Conservation (phyloP, 2,329 filamentous ascomycete genomes). For the Scedosporium minutisporum region DNA sequence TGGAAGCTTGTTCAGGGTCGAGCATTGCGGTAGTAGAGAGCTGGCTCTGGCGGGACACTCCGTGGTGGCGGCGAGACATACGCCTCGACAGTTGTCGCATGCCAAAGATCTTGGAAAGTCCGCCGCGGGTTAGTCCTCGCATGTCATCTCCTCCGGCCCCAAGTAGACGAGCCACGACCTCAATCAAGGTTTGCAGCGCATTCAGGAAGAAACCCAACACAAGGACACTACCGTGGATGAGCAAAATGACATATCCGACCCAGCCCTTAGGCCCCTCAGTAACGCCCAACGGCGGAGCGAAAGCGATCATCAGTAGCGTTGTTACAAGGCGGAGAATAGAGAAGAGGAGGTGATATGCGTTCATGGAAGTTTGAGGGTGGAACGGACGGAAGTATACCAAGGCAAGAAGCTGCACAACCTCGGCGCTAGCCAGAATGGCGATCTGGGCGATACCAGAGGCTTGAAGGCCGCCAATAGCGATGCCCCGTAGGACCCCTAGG, state of each 20-base stretch:
- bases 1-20: constrained; percentile 54
- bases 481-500: constrained; percentile 74
- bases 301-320: constrained; percentile 68
- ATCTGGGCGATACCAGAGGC: constrained; percentile 88
- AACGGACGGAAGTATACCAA: constrained; percentile 86
- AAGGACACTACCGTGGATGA: constrained; percentile 76
- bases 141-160: constrained; percentile 72
- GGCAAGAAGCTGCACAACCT: constrained; percentile 81
- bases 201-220: constrained; percentile 92
- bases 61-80: constrained; percentile 47
- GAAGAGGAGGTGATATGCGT: constrained; percentile 85
- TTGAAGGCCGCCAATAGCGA: constrained; percentile 88
- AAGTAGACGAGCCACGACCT: constrained; percentile 72
- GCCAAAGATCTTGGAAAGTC: constrained; percentile 81
- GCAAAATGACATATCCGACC: constrained; percentile 86
- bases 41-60: constrained; percentile 66
- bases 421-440: constrained; percentile 84
- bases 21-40: constrained; percentile 77
- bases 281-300: constrained; percentile 74
- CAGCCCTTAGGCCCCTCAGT: constrained; percentile 76
- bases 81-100: constrained; percentile 80
- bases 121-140: constrained; percentile 64
- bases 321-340: constrained; percentile 66
- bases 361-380: constrained; percentile 89
- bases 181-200: constrained; percentile 79